Evolutionary conservation across 306 rosid species (phyloP), one percentile per base, ranked within the genome.

Genomic region (Cercis canadensis): DNA sequence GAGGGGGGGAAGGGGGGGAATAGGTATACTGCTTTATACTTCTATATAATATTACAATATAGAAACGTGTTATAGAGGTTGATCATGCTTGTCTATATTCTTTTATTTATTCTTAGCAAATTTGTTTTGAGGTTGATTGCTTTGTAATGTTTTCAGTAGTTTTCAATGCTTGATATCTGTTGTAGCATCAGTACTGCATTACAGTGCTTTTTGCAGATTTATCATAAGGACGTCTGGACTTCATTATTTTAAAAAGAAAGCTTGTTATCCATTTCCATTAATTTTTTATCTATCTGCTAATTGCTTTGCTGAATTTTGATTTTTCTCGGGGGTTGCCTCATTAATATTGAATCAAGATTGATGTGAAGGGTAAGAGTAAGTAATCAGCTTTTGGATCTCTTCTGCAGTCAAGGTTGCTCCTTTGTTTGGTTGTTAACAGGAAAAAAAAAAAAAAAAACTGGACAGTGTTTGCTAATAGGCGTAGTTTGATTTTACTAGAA

Each of bases 301-400:
- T 41, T 37, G 37, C 41, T 44, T 52, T 78, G 45, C 37, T 18
- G 12, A 12, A n/a, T n/a, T n/a, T n/a, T n/a, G n/a, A n/a, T n/a
- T n/a, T n/a, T n/a, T n/a, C n/a, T n/a, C n/a, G n/a, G n/a, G n/a
- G n/a, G n/a, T n/a, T n/a, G n/a, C n/a, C n/a, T n/a, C n/a, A n/a
- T n/a, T n/a, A n/a, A n/a, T n/a, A n/a, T 17, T 68, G 51, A 61
- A 36, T 50, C 53, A 51, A 36, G 41, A 17, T 67, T 74, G 18
- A 17, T 63, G 8, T 44, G 55, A 44, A 50, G 52, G 46, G 43
- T 37, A 36, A 36, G 9, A 17, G 4, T 59, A 19, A 7, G 16
- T 21, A n/a, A 24, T 9, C 29, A 24, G 29, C n/a, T 24, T 24
- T 24, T 24, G 29, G 29, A 24, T 24, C 29, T 24, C 29, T 24